A percentile compares a stretch with the other conserved stretches of the same genome.
These are phyloP conservation scores for Parathielavia hyrcaniae DNA, from an alignment of 495 filamentous ascomycete genomes.

Conservation along the genomic window DNA sequence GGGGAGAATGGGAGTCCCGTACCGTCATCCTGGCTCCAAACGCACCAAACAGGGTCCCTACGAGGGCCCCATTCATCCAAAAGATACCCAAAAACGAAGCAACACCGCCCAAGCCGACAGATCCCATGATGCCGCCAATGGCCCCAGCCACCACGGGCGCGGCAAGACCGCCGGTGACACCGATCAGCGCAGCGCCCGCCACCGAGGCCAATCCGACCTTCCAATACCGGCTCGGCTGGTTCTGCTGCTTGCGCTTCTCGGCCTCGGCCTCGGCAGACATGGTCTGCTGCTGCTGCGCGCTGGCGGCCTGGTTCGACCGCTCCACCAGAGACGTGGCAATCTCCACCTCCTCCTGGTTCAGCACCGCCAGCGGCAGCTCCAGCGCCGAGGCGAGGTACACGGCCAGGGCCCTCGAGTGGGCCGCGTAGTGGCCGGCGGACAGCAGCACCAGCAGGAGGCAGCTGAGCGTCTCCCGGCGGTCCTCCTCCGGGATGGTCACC, in stretches of 20 bases:
- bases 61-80: slow-evolving; percentile 72
- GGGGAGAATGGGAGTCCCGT: neutral
- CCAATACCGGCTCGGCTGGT: slow-evolving; percentile 59
- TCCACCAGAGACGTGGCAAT: slow-evolving; percentile 67
- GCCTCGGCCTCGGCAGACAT: slow-evolving; percentile 66
- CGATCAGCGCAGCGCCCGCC: slow-evolving; percentile 79
- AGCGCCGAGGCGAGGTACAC: slow-evolving; percentile 60
- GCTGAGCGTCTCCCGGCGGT: slow-evolving; percentile 45
- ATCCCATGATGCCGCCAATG: slow-evolving; percentile 81
- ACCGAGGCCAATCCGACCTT: slow-evolving; percentile 86
- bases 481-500: slow-evolving; percentile 34
- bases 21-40: slow-evolving; percentile 83
- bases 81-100: slow-evolving; percentile 78
- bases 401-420: slow-evolving; percentile 62
- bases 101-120: slow-evolving; percentile 73
- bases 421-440: slow-evolving; percentile 65
- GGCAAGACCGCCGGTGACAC: slow-evolving; percentile 80
- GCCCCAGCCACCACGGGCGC: slow-evolving; percentile 82
- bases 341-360: slow-evolving; percentile 62
- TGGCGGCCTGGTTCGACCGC: slow-evolving; percentile 28
- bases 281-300: slow-evolving; percentile 40
- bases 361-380: slow-evolving; percentile 49
- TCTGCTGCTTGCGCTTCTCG: slow-evolving; percentile 58
- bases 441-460: slow-evolving; percentile 64
- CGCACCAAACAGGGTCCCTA: slow-evolving; percentile 81